phyloP scores from a whole-genome alignment of 1,284 basidiomycete species.

The Moniliophthora roreri region DNA sequence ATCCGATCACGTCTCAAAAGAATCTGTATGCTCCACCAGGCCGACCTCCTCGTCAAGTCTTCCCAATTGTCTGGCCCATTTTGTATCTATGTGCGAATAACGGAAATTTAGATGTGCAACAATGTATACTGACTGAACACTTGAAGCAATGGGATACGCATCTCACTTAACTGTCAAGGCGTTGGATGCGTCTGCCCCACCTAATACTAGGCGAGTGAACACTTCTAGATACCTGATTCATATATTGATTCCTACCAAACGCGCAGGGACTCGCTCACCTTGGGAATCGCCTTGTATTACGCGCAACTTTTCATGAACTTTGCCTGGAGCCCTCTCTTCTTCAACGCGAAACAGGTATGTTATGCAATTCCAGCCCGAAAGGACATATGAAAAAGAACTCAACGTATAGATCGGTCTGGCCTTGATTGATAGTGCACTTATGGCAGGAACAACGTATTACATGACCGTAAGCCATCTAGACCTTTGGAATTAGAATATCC shows the following conservation, averaged over 20 bases:
- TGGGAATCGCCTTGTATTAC: conserved; percentile 69
- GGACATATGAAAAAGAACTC: too few relatives aligned
- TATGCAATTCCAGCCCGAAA: too few relatives aligned
- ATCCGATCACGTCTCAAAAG: conserved; percentile 26
- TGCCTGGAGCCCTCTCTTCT: conserved; percentile 75
- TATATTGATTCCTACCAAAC: neutral
- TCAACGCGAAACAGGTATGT: conserved; percentile 50
- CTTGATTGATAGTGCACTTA: conserved; percentile 57
- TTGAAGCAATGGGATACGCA: conserved; percentile 68
- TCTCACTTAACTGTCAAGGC: conserved; percentile 64
- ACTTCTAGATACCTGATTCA: neutral
- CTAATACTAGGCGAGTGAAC: conserved; percentile 35
- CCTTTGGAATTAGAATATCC: neutral
- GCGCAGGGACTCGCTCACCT: conserved; percentile 43
- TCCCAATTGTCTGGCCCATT: conserved; percentile 61
- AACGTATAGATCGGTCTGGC: conserved; percentile 49
- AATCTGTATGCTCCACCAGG: conserved; percentile 43
- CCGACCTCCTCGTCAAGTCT: conserved; percentile 48
- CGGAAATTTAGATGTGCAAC: neutral
- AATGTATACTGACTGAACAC: neutral
- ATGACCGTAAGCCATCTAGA: conserved; percentile 54
- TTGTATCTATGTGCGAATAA: conserved; percentile 43
- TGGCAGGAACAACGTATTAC: conserved; percentile 61
- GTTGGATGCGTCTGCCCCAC: conserved; percentile 47
- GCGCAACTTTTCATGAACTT: conserved; percentile 69